Percentiles rank a stretch among this genome's conserved stretches.
Conservation (phyloP, 352 stramenopile species). For the Phytophthora tentaculata region DNA sequence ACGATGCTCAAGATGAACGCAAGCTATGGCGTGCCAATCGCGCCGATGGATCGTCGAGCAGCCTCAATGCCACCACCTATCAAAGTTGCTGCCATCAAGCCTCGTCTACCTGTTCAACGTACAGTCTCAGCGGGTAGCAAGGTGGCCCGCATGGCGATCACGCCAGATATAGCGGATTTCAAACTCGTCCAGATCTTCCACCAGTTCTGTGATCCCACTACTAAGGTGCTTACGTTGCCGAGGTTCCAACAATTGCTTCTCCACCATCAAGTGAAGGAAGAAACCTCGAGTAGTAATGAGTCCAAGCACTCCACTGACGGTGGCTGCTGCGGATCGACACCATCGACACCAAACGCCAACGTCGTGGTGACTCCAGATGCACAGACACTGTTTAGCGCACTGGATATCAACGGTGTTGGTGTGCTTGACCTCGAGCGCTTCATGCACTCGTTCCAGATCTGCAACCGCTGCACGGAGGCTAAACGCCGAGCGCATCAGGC, state of each 20-base stretch:
- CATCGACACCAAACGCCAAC: constrained; percentile 7
- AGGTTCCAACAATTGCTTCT: constrained; percentile 72
- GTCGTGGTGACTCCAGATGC: constrained; percentile 42
- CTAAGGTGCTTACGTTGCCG: constrained; percentile 54
- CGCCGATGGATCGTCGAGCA: constrained; percentile 42
- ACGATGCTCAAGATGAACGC: constrained; percentile 63
- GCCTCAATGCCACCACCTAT: constrained; percentile 38
- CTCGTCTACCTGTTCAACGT: constrained; percentile 41
- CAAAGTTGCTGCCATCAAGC: constrained; percentile 46
- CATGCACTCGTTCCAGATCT: constrained; percentile 89
- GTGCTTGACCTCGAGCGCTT: constrained; percentile 73
- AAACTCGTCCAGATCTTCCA: constrained; percentile 90
- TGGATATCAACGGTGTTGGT: constrained; percentile 55
- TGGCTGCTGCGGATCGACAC: constrained; percentile 7
- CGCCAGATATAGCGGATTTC: constrained; percentile 81
- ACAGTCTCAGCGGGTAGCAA: constrained; percentile 37
- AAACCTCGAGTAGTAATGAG: constrained; percentile 25
- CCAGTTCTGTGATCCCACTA: constrained; percentile 71
- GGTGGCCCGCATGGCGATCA: constrained; percentile 63
- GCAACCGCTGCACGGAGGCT: constrained; percentile 82
- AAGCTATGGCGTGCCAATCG: constrained; percentile 59
- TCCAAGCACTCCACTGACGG: constrained; percentile 17
- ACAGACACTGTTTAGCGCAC: constrained; percentile 59
- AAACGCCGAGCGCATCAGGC: constrained; percentile 74
- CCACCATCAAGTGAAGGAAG: constrained; percentile 73